phyloP scores from a whole-genome alignment of 2,329 filamentous ascomycete genomes.

The Aspergillus jensenii region DNA sequence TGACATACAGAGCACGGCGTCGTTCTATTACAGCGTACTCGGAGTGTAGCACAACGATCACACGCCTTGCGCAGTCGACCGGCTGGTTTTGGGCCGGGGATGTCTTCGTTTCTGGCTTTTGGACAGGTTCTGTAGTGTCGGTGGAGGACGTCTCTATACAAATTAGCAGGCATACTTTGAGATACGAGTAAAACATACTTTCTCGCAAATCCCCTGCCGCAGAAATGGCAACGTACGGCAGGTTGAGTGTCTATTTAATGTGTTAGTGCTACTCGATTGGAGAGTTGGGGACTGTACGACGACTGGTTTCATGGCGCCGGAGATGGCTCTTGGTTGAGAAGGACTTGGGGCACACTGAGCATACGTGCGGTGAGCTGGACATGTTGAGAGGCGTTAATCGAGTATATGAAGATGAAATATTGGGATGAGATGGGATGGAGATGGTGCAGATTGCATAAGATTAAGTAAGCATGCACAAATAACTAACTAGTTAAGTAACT shows the following conservation, averaged over 20 bases:
- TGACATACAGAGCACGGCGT: neutral
- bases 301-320: neutral
- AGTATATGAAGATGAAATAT: too few species aligned
- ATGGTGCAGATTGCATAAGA: too few species aligned
- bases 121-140: neutral
- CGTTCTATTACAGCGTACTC: neutral
- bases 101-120: neutral
- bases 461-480: too few species aligned
- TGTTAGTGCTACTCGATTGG: neutral
- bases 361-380: neutral
- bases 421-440: too few species aligned
- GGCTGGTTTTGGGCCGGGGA: neutral
- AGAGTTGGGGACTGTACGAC: neutral
- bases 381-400: neutral
- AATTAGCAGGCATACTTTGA: neutral
- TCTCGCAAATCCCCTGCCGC: neutral
- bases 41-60: neutral
- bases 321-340: neutral
- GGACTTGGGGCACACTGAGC: neutral
- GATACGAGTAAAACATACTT: neutral
- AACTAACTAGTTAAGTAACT: too few species aligned
- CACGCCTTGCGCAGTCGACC: neutral
- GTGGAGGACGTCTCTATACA: neutral
- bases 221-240: neutral
- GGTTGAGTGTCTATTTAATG: neutral